These are phyloP conservation scores for Rhodotorula sphaerocarpa DNA, from an alignment of 768 basidiomycete species.

Conservation along the genomic window DNA sequence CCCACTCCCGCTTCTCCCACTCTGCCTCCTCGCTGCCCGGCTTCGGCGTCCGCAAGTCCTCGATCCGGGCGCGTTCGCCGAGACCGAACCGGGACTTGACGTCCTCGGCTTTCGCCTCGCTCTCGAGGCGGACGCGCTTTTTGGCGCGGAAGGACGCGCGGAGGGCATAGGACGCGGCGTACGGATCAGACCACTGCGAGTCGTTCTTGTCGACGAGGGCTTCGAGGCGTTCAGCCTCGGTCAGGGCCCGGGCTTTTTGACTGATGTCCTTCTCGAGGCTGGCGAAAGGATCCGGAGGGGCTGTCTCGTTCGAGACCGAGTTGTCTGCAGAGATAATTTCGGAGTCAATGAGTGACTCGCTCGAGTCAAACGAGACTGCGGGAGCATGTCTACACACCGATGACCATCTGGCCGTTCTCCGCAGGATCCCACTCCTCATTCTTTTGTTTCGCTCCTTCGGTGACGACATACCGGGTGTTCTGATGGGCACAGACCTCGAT, in stretches of 20 bases:
- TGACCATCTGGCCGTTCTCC: constrained; percentile 30
- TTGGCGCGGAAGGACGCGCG: constrained; percentile 77
- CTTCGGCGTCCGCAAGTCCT: constrained; percentile 48
- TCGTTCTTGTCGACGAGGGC: constrained; percentile 68
- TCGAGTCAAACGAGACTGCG: no score
- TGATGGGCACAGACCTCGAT: constrained; percentile 41
- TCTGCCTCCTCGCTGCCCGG: constrained; percentile 45
- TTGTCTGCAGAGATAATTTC: constrained; percentile 52
- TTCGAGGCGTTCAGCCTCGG: constrained; percentile 71
- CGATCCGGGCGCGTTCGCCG: constrained; percentile 58
- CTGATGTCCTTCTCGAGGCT: constrained; percentile 82
- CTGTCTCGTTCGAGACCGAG: constrained; percentile 49
- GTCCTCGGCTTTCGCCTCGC: constrained; percentile 60
- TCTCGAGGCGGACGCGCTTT: constrained; percentile 68
- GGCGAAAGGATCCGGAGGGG: constrained; percentile 70
- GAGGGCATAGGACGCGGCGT: constrained; percentile 61
- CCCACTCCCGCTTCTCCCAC: constrained; percentile 55
- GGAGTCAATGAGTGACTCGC: no score
- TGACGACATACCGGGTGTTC: constrained; percentile 93
- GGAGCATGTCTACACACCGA: constrained; percentile 18
- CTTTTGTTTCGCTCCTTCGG: constrained; percentile 85
- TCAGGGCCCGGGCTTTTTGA: constrained; percentile 61
- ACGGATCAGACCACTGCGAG: constrained; percentile 77
- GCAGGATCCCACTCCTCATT: constrained; percentile 84
- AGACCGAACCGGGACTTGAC: constrained; percentile 71